These are phyloP conservation scores for Cantharellus anzutake DNA, from an alignment of 768 basidiomycete species.

Conservation along the genomic window DNA sequence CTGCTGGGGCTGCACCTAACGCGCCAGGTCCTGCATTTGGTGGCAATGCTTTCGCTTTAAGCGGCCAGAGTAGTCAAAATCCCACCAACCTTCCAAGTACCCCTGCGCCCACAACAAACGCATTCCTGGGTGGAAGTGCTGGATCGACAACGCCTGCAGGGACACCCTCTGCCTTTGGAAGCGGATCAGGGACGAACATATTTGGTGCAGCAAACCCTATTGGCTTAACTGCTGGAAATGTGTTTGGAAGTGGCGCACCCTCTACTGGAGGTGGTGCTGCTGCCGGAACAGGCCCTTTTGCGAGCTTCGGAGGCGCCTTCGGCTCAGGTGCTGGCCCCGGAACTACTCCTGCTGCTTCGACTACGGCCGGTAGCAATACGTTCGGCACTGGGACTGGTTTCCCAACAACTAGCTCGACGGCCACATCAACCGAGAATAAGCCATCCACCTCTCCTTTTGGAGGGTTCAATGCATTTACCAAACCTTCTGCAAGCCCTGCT, in stretches of 20 bases:
- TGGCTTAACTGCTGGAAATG: conserved; percentile 38
- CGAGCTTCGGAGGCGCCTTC: conserved; percentile 26
- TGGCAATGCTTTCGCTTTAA: not conserved
- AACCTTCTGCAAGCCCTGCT: conserved; percentile 1
- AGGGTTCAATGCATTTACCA: conserved; percentile 1
- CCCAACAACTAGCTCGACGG: no score
- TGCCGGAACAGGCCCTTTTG: no score
- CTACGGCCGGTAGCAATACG: no score
- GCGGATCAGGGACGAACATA: conserved; percentile 23
- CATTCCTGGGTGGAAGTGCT: not conserved
- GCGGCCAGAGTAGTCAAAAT: not conserved
- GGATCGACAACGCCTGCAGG: conserved; percentile 9
- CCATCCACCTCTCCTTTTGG: not conserved
- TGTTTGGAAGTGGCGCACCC: conserved; percentile 22
- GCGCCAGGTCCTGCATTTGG: not conserved
- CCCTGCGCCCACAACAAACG: not conserved
- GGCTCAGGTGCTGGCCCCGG: conserved; percentile 6
- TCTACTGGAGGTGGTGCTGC: conserved; percentile 26
- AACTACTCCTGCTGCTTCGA: no score
- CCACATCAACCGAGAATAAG: no score
- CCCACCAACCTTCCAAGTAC: not conserved
- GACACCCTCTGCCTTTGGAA: conserved; percentile 2
- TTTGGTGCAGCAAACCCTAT: conserved; percentile 34
- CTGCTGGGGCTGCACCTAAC: not conserved
- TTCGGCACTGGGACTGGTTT: no score